Base-by-base conservation (phyloP, 73 alveolate species). In the Effrenium voratum region DNA sequence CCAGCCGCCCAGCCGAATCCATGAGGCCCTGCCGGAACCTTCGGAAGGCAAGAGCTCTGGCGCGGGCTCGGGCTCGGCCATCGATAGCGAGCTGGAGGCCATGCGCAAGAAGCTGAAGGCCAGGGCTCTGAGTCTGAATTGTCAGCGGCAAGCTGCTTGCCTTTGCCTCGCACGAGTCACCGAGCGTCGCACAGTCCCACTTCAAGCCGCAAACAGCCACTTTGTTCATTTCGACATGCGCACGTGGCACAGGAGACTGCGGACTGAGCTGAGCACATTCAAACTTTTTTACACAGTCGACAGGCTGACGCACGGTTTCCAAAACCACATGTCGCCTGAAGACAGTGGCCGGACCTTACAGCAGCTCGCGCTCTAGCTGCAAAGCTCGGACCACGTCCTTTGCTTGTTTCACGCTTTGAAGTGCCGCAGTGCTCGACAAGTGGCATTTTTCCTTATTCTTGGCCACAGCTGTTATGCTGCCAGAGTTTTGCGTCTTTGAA, bases 71-170 rank as follows among this genome's bases (percentile, higher is more conserved):
- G 80, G 82, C 80, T 50, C 70, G 38, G 98, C 91, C 81, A 55
- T 92, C 57, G 98, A 92, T 41, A 59, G 38, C 70, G 98, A 92
- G 82, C 66, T 92, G 82, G 98, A 55, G 41, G 91, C 91, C 49
- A 92, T 92, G 98, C 90, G 91, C 24, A 73, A 76, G 82, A 92
- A 92, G 98, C 45, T 92, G 98, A 79, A 92, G 98, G 98, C 32
- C 59, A 16, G 24, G 52, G 34, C 0, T 59, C 8, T 28, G 32
- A 28, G 24, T 26, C 34, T 57, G 34, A 57, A 15, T 28, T 55
- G 1, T 28, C 15, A 55, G 68, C 24, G 68, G 32, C 68, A 55
- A 52, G 28, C 66, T 13, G 19, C 66, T 52, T 52, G 66, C 66
- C 66, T 19, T 19, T 13, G 19, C 15, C 68, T 19, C 1, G 68